Evolutionary conservation across 257 asterid genomes (phyloP).

Genomic region (Solanum okadae): DNA sequence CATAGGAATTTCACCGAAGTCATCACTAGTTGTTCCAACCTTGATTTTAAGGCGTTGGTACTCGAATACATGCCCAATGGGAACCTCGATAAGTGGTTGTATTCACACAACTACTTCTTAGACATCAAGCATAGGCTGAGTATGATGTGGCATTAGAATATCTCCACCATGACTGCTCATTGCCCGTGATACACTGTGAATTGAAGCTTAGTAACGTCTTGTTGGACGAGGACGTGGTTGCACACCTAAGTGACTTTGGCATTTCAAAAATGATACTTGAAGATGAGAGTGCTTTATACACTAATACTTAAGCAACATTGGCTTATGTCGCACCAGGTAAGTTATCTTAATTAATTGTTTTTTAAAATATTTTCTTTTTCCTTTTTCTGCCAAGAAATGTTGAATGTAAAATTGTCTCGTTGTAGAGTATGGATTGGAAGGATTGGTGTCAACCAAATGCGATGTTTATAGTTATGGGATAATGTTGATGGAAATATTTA

Average conservation of each 20-base stretch:
- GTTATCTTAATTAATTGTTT: background rate
- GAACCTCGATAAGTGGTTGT: background rate
- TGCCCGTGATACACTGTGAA: background rate
- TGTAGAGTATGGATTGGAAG: background rate
- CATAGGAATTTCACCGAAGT: too few relatives aligned
- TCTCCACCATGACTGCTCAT: background rate
- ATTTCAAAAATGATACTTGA: background rate
- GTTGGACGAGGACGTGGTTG: background rate
- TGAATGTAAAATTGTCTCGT: background rate
- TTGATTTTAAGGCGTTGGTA: background rate
- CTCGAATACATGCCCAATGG: background rate
- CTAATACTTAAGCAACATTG: background rate
- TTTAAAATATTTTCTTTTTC: background rate
- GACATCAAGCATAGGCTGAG: background rate
- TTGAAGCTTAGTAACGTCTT: background rate
- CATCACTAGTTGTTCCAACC: too few relatives aligned
- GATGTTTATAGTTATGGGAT: background rate
- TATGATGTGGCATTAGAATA: background rate
- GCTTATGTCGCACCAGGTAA: constrained; percentile 1
- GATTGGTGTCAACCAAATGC: background rate
- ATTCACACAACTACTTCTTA: background rate
- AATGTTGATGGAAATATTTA: background rate
- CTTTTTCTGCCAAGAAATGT: background rate
- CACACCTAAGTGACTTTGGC: background rate
- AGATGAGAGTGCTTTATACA: background rate